These are phyloP conservation scores for Cydonia oblonga DNA, from an alignment of 331 rosid genomes.

Conservation along the genomic window DNA sequence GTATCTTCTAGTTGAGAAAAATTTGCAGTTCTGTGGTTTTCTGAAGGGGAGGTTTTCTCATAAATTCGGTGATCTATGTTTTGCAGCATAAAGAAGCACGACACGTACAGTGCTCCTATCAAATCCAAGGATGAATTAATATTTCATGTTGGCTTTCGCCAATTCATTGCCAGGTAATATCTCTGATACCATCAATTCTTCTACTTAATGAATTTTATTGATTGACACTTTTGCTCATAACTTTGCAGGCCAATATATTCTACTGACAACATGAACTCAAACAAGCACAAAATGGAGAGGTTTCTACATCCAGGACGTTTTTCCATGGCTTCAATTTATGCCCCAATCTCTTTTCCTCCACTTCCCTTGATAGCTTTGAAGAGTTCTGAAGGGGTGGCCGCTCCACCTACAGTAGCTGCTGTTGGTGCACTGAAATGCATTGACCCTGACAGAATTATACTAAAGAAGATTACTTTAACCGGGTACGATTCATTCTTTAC, in stretches of 20 bases:
- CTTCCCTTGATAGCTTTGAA: conserved; percentile 72
- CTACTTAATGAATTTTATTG: neutral
- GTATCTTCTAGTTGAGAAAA: conserved; percentile 21
- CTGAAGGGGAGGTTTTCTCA: neutral
- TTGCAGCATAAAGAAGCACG: conserved; percentile 82
- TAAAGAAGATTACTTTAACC: conserved; percentile 80
- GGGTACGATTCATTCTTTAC: conserved; percentile 41
- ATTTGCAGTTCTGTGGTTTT: conserved; percentile 5
- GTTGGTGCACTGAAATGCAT: conserved; percentile 74
- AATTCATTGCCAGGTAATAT: conserved; percentile 71
- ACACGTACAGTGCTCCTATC: conserved; percentile 55
- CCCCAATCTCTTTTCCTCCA: conserved; percentile 81
- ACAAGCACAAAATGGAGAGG: conserved; percentile 98
- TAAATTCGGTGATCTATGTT: conserved; percentile 2
- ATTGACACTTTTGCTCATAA: neutral
- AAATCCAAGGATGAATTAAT: conserved; percentile 81
- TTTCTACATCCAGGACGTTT: conserved; percentile 92
- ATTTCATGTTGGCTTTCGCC: conserved; percentile 96
- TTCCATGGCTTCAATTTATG: conserved; percentile 80
- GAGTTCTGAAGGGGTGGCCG: conserved; percentile 33
- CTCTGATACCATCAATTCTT: neutral
- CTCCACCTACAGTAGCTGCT: conserved; percentile 60
- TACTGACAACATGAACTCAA: conserved; percentile 58
- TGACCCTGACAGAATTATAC: conserved; percentile 74
- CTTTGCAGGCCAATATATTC: conserved; percentile 80